Percentiles rank a stretch among this genome's conserved stretches.
Conservation (phyloP, 2,329 filamentous ascomycete species). For the Mollisiaceae sp. region DNA sequence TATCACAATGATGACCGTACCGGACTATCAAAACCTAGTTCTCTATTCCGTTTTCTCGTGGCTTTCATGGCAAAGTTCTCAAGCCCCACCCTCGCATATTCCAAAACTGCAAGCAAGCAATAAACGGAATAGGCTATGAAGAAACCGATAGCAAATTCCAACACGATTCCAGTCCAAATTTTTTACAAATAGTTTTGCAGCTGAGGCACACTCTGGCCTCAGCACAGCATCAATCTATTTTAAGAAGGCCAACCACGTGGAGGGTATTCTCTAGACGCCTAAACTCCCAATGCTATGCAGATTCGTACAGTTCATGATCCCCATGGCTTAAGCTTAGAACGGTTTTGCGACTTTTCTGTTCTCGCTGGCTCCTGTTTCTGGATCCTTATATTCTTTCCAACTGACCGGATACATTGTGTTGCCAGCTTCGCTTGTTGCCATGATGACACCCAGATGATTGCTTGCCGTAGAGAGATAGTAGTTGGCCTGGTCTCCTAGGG, state of each 20-base stretch:
- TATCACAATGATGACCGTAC: not conserved
- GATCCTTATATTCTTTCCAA: constrained; percentile 94
- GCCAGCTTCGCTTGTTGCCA: constrained; percentile 86
- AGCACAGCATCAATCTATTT: not conserved
- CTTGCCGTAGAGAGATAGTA: constrained; percentile 94
- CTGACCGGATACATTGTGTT: constrained; percentile 92
- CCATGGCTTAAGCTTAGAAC: constrained; percentile 53
- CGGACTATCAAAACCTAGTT: not conserved
- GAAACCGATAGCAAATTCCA: not conserved
- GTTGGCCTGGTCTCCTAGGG: constrained; percentile 88
- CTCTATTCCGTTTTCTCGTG: not conserved
- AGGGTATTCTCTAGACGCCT: constrained; percentile 3
- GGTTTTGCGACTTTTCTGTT: constrained; percentile 93
- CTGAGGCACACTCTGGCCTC: not conserved
- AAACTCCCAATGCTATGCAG: constrained; percentile 22
- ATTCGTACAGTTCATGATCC: not conserved
- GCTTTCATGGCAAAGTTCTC: not conserved
- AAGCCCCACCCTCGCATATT: not conserved
- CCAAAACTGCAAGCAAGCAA: not conserved
- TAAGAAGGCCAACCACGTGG: not conserved
- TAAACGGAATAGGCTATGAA: not conserved
- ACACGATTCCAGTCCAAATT: not conserved
- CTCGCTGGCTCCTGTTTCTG: constrained; percentile 77
- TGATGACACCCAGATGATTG: constrained; percentile 91
- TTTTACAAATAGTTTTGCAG: not conserved